A percentile compares a stretch with the other conserved stretches of the same genome.
Conservation (phyloP, 2,329 filamentous ascomycete genomes). For the Aspergillus proliferans region DNA sequence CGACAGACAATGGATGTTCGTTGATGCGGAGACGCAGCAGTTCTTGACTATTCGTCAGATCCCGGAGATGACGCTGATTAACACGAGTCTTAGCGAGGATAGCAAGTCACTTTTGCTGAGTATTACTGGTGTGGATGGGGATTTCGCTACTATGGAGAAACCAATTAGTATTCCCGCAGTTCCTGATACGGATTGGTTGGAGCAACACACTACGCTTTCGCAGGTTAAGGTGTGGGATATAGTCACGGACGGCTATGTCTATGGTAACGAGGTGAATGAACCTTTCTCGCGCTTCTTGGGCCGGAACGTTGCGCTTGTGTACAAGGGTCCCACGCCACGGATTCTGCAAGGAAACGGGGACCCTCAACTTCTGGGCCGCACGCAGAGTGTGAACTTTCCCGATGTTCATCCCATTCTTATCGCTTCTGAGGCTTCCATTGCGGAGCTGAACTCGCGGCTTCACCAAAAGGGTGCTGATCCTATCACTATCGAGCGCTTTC, state of each 20-base stretch:
- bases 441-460: constrained; percentile 54
- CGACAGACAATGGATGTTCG: constrained; percentile 63
- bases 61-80: constrained; percentile 58
- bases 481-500: constrained; percentile 57
- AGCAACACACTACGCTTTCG: constrained; percentile 44
- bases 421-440: constrained; percentile 50
- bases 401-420: constrained; percentile 55
- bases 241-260: constrained; percentile 53
- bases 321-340: constrained; percentile 56
- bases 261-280: constrained; percentile 45
- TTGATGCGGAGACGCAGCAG: constrained; percentile 46
- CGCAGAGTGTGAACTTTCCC: constrained; percentile 52
- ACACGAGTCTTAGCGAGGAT: constrained; percentile 44
- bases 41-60: constrained; percentile 60
- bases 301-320: constrained; percentile 52
- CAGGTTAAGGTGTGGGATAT: constrained; percentile 55
- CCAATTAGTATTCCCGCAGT: constrained; percentile 51
- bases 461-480: constrained; percentile 34
- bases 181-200: constrained; percentile 50
- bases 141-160: constrained; percentile 13
- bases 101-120: constrained; percentile 39
- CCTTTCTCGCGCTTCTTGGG: constrained; percentile 52
- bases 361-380: constrained; percentile 48
- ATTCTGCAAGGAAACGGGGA: constrained; percentile 52
- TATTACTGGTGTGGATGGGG: constrained; percentile 39